Evolutionary conservation across 2,329 filamentous ascomycete genomes (phyloP).

Genomic region (Diaporthe velutina): DNA sequence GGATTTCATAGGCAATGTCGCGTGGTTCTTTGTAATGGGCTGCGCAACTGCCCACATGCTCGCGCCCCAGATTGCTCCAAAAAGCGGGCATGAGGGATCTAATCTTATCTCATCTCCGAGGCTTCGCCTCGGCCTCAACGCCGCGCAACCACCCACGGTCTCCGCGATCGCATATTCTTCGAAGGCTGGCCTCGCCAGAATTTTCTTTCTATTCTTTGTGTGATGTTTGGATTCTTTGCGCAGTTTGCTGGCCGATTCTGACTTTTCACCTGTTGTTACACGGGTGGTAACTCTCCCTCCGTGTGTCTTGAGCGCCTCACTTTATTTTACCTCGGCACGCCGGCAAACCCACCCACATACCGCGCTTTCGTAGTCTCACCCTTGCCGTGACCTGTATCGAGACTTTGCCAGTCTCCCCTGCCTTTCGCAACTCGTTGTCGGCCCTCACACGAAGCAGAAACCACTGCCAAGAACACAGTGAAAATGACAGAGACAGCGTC

Average conservation of each 20-base stretch:
- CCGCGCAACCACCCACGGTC: not conserved
- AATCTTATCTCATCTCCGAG: conserved; percentile 32
- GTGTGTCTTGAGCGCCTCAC: not conserved
- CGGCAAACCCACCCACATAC: conserved; percentile 12
- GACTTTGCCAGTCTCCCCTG: not conserved
- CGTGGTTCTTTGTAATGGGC: conserved; percentile 12
- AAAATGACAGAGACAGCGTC: conserved; percentile 37
- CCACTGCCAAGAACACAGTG: not conserved
- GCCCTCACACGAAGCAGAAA: not conserved
- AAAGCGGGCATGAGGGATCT: conserved; percentile 7
- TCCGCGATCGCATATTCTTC: not conserved
- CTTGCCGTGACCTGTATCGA: not conserved
- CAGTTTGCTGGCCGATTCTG: not conserved
- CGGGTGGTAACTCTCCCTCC: not conserved
- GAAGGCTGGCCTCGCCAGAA: not conserved
- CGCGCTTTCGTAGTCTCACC: not conserved
- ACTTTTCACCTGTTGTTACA: not conserved
- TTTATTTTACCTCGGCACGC: conserved; percentile 19
- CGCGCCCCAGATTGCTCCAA: not conserved
- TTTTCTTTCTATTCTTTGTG: not conserved
- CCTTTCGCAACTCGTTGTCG: not conserved
- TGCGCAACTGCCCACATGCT: not conserved
- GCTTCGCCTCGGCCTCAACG: conserved; percentile 2
- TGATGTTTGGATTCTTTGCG: not conserved
- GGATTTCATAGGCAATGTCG: not conserved